These are phyloP conservation scores for Suillus subalutaceus DNA, from an alignment of 768 basidiomycete genomes.

Conservation along the genomic window DNA sequence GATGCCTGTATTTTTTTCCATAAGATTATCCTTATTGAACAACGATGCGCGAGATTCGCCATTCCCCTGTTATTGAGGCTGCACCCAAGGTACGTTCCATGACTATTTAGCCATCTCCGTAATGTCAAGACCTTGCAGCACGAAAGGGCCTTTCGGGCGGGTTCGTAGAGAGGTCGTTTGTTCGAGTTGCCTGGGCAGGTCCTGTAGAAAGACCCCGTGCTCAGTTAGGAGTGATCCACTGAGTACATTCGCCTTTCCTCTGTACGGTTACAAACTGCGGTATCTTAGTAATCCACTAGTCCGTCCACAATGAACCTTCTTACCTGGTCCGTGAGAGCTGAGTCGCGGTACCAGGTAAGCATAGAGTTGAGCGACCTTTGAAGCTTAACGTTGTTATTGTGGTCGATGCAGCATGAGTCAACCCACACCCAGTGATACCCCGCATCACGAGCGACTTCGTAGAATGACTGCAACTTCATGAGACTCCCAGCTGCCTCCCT, in stretches of 20 bases:
- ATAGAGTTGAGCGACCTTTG: too few relatives aligned
- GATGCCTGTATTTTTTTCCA: not conserved
- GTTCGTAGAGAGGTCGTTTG: not conserved
- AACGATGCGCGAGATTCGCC: not conserved
- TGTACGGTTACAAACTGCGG: not conserved
- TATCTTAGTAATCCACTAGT: not conserved
- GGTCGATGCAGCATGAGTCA: too few relatives aligned
- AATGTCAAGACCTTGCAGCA: not conserved
- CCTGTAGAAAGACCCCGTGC: not conserved
- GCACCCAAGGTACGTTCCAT: not conserved
- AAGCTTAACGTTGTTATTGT: too few relatives aligned
- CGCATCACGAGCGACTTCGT: too few relatives aligned
- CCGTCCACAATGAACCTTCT: not conserved
- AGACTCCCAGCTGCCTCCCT: too few relatives aligned
- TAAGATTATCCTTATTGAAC: not conserved
- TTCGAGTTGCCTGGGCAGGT: not conserved
- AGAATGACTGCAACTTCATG: too few relatives aligned
- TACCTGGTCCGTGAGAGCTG: not conserved
- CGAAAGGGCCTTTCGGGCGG: too few relatives aligned
- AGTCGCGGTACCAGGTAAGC: too few relatives aligned
- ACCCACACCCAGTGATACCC: too few relatives aligned
- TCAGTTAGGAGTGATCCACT: not conserved
- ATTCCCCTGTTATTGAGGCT: not conserved
- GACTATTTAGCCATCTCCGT: not conserved
- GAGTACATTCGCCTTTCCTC: not conserved